Base-by-base conservation (phyloP, 768 basidiomycete genomes). In the Tulasnella sp. region DNA sequence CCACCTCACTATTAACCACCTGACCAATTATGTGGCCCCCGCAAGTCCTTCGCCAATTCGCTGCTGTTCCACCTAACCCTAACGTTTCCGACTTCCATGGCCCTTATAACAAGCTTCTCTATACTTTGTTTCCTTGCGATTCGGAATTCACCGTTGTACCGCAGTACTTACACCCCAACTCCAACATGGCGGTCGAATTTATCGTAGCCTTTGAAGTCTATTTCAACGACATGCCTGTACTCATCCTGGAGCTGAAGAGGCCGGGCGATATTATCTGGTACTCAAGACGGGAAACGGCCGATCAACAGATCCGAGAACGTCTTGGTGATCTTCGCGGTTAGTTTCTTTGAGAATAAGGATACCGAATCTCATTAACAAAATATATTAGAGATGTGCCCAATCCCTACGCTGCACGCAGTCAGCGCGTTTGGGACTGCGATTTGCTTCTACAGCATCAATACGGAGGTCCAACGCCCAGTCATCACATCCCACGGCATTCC, bases 31-130 rank as follows among this genome's bases (percentile, higher is more conserved):
- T n/a, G n/a, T 54, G 52, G 54, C 26, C 54, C 11, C 21, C 32
- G 23, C 3, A 51, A 17, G 59, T 61, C 34, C 11, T 58, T 27
- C 59, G 51, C 17, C 59, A 61, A 15, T 61, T 61, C 19, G 3
- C 21, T 13, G 17, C 32, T 1, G 30, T 34, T 55, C 55, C 59
- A 3, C 30, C 23, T 5, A 61, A 42, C 17, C 30, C 56, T 9
- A 7, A 19, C 32, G 61, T 60, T 45, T 63, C n/a, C 26, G 61
- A n/a, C 42, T 64, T 62, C 43, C 52, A 64, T 51, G 69, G 61
- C 15, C 63, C 71, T 3, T 73, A 72, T 63, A 74, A 72, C 64
- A 73, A 72, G 51, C 69, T 74, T 9, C 62, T 74, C 17, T 65
- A 71, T 63, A 70, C 67, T 1, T 69, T 73, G 24, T 74, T 73